These are phyloP conservation scores for Lipomyces orientalis DNA, from an alignment of 805 yeast species.

Conservation along the genomic window DNA sequence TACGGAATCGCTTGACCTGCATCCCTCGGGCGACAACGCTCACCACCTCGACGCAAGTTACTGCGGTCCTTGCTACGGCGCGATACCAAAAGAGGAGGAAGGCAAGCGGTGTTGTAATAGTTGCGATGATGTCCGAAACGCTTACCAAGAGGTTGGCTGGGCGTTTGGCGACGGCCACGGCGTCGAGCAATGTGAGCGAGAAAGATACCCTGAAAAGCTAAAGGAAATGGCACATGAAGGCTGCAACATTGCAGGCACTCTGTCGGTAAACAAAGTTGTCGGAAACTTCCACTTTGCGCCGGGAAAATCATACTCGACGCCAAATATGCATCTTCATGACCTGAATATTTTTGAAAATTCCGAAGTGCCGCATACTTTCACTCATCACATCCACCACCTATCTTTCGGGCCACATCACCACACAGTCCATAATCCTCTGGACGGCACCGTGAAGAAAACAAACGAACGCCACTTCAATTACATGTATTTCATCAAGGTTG, in stretches of 20 bases:
- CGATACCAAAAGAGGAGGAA: constrained; percentile 63
- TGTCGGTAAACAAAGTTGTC: constrained; percentile 79
- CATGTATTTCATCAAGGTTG: constrained; percentile 86
- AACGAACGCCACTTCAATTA: constrained; percentile 55
- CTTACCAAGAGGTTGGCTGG: constrained; percentile 82
- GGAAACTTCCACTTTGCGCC: constrained; percentile 97
- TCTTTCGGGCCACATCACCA: constrained; percentile 68
- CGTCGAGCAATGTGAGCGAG: constrained; percentile 87
- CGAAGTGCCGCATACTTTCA: constrained; percentile 67
- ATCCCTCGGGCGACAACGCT: constrained; percentile 41
- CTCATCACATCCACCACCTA: constrained; percentile 78
- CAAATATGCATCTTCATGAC: constrained; percentile 78
- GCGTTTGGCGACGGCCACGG: constrained; percentile 87
- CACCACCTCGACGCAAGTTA: constrained; percentile 51
- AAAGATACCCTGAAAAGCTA: constrained; percentile 76
- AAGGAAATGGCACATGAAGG: constrained; percentile 75
- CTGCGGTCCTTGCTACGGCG: constrained; percentile 94
- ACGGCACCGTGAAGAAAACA: constrained; percentile 58
- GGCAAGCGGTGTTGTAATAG: constrained; percentile 73
- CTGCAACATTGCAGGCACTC: constrained; percentile 81
- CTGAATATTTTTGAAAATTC: constrained; percentile 66
- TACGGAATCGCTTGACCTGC: constrained; percentile 50
- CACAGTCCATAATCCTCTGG: constrained; percentile 51
- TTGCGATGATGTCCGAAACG: constrained; percentile 79
- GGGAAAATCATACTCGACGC: constrained; percentile 72